These are phyloP conservation scores for Wickerhamomyces sp. DNA, from an alignment of 1,139 yeast species.

Conservation along the genomic window DNA sequence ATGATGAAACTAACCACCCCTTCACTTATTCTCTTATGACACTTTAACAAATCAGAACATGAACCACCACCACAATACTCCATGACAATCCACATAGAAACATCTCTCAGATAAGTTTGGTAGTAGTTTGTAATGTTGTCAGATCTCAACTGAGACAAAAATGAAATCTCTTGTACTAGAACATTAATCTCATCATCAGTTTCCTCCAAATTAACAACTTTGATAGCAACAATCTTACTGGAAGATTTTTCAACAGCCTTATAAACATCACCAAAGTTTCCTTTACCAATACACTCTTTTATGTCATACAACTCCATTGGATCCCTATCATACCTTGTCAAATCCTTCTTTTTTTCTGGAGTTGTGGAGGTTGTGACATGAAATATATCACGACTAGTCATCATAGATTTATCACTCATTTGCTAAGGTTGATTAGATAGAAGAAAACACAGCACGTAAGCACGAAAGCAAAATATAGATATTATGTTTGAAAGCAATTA, in stretches of 20 bases:
- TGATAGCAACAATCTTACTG: constrained; percentile 61
- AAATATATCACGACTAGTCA: too few relatives aligned
- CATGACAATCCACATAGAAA: constrained; percentile 83
- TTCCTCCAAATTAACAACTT: constrained; percentile 71
- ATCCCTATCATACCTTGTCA: constrained; percentile 6
- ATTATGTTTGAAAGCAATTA: too few relatives aligned
- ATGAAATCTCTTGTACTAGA: constrained; percentile 68
- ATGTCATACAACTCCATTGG: constrained; percentile 35
- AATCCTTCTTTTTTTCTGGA: background rate
- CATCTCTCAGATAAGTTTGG: constrained; percentile 57
- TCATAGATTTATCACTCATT: too few relatives aligned
- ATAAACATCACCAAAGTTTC: constrained; percentile 86
- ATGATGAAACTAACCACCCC: constrained; percentile 53
- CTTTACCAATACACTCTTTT: constrained; percentile 67
- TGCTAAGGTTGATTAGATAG: too few relatives aligned
- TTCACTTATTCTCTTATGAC: constrained; percentile 50
- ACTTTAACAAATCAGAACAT: constrained; percentile 66
- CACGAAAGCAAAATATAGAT: too few relatives aligned
- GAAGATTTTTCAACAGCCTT: constrained; percentile 42
- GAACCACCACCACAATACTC: constrained; percentile 93
- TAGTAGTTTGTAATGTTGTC: constrained; percentile 60
- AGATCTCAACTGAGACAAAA: constrained; percentile 61
- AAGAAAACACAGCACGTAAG: too few relatives aligned
- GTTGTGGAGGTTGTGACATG: too few relatives aligned
- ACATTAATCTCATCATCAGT: constrained; percentile 67